Conservation (phyloP, 441 rosid genomes). For the Pelargonium fulgidum region DNA sequence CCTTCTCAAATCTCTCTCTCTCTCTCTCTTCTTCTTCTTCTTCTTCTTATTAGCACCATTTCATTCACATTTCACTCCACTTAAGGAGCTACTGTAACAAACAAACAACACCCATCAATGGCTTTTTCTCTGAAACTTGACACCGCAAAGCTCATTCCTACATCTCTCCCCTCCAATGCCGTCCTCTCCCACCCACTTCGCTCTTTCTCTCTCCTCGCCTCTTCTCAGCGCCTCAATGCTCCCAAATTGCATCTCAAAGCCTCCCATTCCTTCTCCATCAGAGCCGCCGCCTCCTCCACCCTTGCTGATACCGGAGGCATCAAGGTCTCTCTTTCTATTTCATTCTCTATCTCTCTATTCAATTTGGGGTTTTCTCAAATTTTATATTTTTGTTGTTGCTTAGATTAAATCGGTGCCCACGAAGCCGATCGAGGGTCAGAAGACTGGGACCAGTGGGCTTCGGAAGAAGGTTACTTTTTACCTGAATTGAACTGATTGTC, state of each 20-base stretch:
- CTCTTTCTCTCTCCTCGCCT: constrained; percentile 26
- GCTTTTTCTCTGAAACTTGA: constrained; percentile 37
- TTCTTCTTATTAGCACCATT: neutral
- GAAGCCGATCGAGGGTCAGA: constrained; percentile 84
- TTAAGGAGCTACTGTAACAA: neutral
- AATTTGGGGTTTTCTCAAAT: no score
- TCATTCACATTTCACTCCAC: no score
- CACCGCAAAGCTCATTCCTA: constrained; percentile 9
- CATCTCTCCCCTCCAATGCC: constrained; percentile 15
- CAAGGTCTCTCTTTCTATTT: constrained; percentile 39
- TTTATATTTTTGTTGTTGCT: constrained; percentile 9
- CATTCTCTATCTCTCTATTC: no score
- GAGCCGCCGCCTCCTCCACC: constrained; percentile 47
- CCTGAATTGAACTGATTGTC: neutral
- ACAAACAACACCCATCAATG: constrained; percentile 17
- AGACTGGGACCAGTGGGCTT: constrained; percentile 92
- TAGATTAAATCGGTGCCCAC: constrained; percentile 72
- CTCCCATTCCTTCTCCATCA: constrained; percentile 25
- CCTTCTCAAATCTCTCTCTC: neutral
- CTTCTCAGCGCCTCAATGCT: constrained; percentile 15
- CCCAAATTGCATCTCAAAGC: constrained; percentile 34
- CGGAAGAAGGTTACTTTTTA: constrained; percentile 63
- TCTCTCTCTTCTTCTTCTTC: no score
- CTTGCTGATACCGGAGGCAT: constrained; percentile 65
- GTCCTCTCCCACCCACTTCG: constrained; percentile 19